These are phyloP conservation scores for Sporothrix euskadiensis DNA, from an alignment of 2,329 filamentous ascomycete species.

Conservation along the genomic window DNA sequence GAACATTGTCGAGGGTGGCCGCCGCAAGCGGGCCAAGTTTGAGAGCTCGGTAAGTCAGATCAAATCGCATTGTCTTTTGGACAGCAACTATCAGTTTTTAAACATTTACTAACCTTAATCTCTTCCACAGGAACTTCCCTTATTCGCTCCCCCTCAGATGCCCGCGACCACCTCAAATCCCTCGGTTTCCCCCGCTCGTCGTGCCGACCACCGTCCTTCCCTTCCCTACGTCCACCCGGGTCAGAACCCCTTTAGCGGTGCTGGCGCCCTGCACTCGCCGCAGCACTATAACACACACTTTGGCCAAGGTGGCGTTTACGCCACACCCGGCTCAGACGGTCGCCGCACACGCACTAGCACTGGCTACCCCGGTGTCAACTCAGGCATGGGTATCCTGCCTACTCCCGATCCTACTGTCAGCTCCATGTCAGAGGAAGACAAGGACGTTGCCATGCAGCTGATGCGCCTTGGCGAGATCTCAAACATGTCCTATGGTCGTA, in stretches of 20 bases:
- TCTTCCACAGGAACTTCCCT: conserved; percentile 74
- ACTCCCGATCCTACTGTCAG: conserved; percentile 98
- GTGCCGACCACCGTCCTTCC: conserved; percentile 68
- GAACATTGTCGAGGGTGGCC: conserved; percentile 95
- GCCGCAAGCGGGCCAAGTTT: conserved; percentile 90
- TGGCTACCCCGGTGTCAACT: conserved; percentile 48
- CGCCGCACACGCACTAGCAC: conserved; percentile 68
- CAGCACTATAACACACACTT: conserved; percentile 67
- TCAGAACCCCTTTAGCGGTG: conserved; percentile 78
- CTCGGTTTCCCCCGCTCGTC: conserved; percentile 90
- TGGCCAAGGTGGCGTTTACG: conserved; percentile 59
- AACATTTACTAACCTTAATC: neutral
- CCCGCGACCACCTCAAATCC: conserved; percentile 93
- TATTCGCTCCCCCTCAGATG: conserved; percentile 93
- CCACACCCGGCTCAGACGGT: conserved; percentile 61
- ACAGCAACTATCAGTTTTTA: neutral
- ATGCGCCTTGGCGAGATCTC: conserved; percentile 95
- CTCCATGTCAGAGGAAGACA: conserved; percentile 91
- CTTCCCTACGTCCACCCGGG: conserved; percentile 74
- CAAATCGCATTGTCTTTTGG: conserved; percentile 5
- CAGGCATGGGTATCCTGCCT: conserved; percentile 65
- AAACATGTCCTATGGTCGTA: conserved; percentile 89
- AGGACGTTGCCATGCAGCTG: conserved; percentile 92
- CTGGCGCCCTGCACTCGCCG: conserved; percentile 77
- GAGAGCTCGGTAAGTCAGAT: conserved; percentile 85